Evolutionary conservation across 192 early-diverging fungal species (phyloP).

Genomic region (Pilobolus umbonatus): DNA sequence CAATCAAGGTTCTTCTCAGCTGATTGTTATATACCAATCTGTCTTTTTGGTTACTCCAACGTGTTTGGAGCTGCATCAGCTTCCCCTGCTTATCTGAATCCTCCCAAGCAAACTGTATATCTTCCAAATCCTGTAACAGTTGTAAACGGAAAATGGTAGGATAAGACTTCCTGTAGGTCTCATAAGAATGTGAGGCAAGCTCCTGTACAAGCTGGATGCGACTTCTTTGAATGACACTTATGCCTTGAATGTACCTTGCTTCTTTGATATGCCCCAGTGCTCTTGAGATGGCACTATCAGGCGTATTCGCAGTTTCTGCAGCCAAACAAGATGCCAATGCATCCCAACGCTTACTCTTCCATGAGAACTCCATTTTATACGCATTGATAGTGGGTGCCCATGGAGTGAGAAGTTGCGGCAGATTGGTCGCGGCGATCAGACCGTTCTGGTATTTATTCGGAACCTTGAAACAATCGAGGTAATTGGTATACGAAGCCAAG

Average conservation of each 20-base stretch:
- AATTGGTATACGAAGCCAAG: conserved; percentile 47
- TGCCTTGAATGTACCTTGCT: conserved; percentile 33
- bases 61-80: not conserved
- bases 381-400: conserved; percentile 48
- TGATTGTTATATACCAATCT: not conserved
- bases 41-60: not conserved
- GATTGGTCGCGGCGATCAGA: not conserved
- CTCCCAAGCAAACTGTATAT: conserved; percentile 3
- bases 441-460: conserved; percentile 46
- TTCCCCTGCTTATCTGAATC: not conserved
- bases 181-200: conserved; percentile 43
- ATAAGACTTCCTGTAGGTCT: conserved; percentile 60
- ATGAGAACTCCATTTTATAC: conserved; percentile 55
- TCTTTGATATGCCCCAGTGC: conserved; percentile 46
- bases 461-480: conserved; percentile 66
- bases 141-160: conserved; percentile 57
- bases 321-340: conserved; percentile 41
- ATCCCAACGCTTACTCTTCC: conserved; percentile 61
- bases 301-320: conserved; percentile 35
- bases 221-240: conserved; percentile 32
- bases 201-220: conserved; percentile 44
- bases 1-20: not conserved
- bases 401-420: too few species aligned
- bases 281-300: conserved; percentile 57
- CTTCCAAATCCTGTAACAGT: conserved; percentile 64